Conservation (phyloP, 768 basidiomycete genomes). For the Xerocomus brunneocitrinus region DNA sequence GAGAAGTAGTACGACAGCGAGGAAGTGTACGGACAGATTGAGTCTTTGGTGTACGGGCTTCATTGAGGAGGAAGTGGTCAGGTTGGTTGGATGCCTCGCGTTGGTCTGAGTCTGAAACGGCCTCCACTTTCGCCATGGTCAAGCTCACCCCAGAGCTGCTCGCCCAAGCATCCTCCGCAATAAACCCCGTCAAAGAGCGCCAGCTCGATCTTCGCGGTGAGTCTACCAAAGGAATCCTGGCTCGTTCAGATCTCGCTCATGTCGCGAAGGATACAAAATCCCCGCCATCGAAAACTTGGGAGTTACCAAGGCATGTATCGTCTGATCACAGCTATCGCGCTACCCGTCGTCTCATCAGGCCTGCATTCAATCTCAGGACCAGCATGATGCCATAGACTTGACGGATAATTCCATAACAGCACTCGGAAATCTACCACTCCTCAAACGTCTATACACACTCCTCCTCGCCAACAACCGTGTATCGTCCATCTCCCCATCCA, state of each 20-base stretch:
- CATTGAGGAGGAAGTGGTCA: constrained; percentile 39
- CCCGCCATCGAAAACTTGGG: constrained; percentile 95
- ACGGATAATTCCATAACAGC: constrained; percentile 85
- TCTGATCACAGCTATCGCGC: constrained; percentile 14
- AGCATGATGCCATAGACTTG: constrained; percentile 90
- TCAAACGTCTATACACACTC: constrained; percentile 79
- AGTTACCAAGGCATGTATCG: constrained; percentile 69
- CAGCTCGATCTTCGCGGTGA: constrained; percentile 88
- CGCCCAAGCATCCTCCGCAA: constrained; percentile 69
- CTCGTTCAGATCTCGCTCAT: constrained; percentile 11
- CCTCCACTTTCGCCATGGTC: constrained; percentile 43
- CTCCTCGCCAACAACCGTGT: constrained; percentile 89
- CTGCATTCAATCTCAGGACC: constrained; percentile 51
- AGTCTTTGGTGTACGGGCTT: constrained; percentile 68
- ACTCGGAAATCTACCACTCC: constrained; percentile 81
- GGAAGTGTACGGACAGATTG: constrained; percentile 49
- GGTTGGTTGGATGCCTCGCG: constrained; percentile 17
- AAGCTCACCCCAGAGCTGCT: constrained; percentile 95
- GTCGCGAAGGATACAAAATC: constrained; percentile 77
- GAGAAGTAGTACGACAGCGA: constrained; percentile 8
- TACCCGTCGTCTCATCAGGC: constrained; percentile 11
- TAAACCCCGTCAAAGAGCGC: constrained; percentile 84
- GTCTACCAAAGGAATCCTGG: constrained; percentile 21
- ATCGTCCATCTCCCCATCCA: constrained; percentile 73
- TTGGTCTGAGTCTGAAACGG: constrained; percentile 35